Evolutionary conservation across 2,329 filamentous ascomycete genomes (phyloP).

Genomic region (Penicillium sp.): DNA sequence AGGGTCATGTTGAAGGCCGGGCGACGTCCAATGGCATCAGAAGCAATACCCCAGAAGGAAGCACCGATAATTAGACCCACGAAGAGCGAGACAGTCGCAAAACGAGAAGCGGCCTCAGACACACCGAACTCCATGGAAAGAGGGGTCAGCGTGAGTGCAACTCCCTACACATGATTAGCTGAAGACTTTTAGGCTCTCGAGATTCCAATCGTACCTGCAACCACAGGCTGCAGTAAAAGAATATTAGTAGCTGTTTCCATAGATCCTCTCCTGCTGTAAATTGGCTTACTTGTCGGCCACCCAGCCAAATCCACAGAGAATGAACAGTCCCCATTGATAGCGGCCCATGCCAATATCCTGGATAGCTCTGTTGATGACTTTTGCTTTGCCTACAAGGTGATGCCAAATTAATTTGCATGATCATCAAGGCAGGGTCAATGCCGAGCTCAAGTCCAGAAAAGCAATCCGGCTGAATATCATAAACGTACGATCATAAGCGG

Average conservation of each 20-base stretch:
- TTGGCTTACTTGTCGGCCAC: slow-evolving; percentile 72
- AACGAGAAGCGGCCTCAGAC: slow-evolving; percentile 66
- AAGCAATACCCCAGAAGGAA: slow-evolving; percentile 72
- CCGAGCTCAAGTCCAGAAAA: slow-evolving; percentile 9
- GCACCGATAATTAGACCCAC: slow-evolving; percentile 71
- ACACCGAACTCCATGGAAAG: slow-evolving; percentile 59
- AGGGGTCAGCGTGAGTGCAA: slow-evolving; percentile 68
- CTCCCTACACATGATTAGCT: slow-evolving; percentile 51
- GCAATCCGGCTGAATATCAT: slow-evolving; percentile 5
- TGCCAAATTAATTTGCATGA: neutral
- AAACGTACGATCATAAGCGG: slow-evolving; percentile 69
- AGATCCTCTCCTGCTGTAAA: neutral
- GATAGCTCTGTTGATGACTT: slow-evolving; percentile 77
- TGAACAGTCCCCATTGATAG: slow-evolving; percentile 81
- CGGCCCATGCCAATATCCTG: slow-evolving; percentile 83
- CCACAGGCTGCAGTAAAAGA: slow-evolving; percentile 56
- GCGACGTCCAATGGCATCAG: slow-evolving; percentile 70
- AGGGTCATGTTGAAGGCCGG: slow-evolving; percentile 76
- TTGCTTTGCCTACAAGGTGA: slow-evolving; percentile 58
- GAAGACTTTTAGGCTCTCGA: neutral
- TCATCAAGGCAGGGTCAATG: neutral
- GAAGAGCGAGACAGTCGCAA: slow-evolving; percentile 72
- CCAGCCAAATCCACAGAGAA: slow-evolving; percentile 81
- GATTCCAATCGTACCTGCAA: slow-evolving; percentile 52
- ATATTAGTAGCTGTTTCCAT: slow-evolving; percentile 12